Percentiles rank a stretch among this genome's conserved stretches.
These are phyloP conservation scores for Pseudonectria buxi DNA, from an alignment of 2,329 filamentous ascomycete species.

Conservation along the genomic window DNA sequence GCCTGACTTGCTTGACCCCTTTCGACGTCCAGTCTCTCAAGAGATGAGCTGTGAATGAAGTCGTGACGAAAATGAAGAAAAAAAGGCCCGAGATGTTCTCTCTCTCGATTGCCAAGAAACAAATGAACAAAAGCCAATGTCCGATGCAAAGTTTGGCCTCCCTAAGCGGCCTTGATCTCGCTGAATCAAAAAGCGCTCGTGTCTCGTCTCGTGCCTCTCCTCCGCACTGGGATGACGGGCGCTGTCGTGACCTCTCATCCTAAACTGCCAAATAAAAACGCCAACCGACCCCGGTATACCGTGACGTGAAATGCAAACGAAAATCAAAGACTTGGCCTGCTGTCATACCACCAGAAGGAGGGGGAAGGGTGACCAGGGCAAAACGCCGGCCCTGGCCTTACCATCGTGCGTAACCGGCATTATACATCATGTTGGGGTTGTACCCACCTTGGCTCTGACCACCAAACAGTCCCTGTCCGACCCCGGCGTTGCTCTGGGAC, in stretches of 20 bases:
- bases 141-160: conserved; percentile 24
- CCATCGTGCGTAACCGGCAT: conserved; percentile 64
- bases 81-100: conserved; percentile 16
- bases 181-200: conserved; percentile 25
- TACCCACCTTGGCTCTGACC: conserved; percentile 93
- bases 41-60: conserved; percentile 15
- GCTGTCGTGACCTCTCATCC: conserved; percentile 13
- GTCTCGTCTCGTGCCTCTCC: conserved; percentile 18
- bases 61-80: conserved; percentile 10
- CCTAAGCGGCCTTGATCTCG: conserved; percentile 23
- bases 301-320: conserved; percentile 12
- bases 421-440: conserved; percentile 80
- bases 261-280: conserved; percentile 24
- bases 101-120: conserved; percentile 17
- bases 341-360: neutral
- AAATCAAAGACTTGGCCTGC: conserved; percentile 13
- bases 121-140: conserved; percentile 24
- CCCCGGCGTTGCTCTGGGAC: conserved; percentile 72
- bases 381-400: conserved; percentile 28
- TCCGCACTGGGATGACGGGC: conserved; percentile 19
- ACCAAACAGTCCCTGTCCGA: conserved; percentile 83
- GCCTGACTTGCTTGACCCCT: conserved; percentile 43
- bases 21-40: conserved; percentile 10
- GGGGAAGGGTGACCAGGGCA: conserved; percentile 1
- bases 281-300: conserved; percentile 16